Evolutionary conservation across 805 yeast species (phyloP).

Genomic region (Yarrowia yakushimensis): DNA sequence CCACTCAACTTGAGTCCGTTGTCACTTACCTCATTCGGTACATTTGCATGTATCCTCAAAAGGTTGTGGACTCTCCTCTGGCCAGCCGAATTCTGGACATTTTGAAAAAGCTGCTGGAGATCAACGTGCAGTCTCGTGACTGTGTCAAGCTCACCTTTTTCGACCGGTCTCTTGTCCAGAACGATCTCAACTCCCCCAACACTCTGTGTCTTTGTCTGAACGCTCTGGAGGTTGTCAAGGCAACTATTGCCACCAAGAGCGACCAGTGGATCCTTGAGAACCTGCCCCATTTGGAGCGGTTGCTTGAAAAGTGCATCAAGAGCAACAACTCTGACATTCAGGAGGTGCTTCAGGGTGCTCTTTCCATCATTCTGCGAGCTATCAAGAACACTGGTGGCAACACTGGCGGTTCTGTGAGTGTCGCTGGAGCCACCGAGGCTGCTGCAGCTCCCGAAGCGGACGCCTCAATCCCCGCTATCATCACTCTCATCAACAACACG

Average conservation of each 20-base stretch:
- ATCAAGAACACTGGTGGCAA: slow-evolving; percentile 39
- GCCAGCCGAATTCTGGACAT: slow-evolving; percentile 81
- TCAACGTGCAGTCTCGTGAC: slow-evolving; percentile 42
- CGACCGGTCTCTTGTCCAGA: slow-evolving; percentile 77
- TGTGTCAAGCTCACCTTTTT: slow-evolving; percentile 75
- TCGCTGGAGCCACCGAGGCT: slow-evolving; percentile 28
- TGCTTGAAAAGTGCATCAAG: slow-evolving; percentile 75
- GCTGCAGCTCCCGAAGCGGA: slow-evolving; percentile 59
- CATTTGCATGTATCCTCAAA: slow-evolving; percentile 78
- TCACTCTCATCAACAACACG: slow-evolving; percentile 57
- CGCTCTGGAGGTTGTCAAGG: slow-evolving; percentile 83
- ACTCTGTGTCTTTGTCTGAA: slow-evolving; percentile 78
- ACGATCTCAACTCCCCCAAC: slow-evolving; percentile 60
- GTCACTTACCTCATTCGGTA: slow-evolving; percentile 83
- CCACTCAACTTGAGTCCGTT: slow-evolving; percentile 82
- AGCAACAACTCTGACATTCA: slow-evolving; percentile 79
- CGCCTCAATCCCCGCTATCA: slow-evolving; percentile 50
- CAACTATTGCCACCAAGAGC: slow-evolving; percentile 74
- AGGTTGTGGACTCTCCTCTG: slow-evolving; percentile 77
- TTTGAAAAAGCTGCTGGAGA: slow-evolving; percentile 65
- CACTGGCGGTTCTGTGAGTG: background rate
- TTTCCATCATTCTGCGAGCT: slow-evolving; percentile 65
- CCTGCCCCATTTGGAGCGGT: slow-evolving; percentile 60
- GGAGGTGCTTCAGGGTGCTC: slow-evolving; percentile 72
- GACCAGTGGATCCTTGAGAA: slow-evolving; percentile 76